Percentiles rank a stretch among this genome's conserved stretches.
Conservation (phyloP, 2,329 filamentous ascomycete genomes). For the Trichoderma pleuroti region DNA sequence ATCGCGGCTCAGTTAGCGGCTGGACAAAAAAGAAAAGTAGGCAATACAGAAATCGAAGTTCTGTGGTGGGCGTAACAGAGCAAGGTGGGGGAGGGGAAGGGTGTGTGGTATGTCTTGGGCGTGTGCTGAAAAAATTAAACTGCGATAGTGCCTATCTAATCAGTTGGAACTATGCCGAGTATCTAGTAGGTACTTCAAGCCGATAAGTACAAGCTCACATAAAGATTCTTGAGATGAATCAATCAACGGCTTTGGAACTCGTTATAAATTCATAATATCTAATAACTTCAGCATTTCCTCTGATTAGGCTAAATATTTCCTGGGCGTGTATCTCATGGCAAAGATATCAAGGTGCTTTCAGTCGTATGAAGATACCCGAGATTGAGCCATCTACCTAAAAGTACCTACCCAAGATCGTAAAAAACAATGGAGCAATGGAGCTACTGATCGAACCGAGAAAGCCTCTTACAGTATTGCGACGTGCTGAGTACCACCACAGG, state of each 20-base stretch:
- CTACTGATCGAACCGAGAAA: neutral
- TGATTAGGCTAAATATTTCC: neutral
- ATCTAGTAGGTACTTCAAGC: neutral
- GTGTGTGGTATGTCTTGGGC: constrained; percentile 11
- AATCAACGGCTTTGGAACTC: neutral
- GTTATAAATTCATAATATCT: neutral
- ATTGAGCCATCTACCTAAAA: neutral
- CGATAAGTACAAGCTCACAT: neutral
- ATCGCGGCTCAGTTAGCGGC: constrained; percentile 14
- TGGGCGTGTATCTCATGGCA: neutral
- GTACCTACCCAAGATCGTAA: neutral
- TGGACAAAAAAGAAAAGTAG: constrained; percentile 16
- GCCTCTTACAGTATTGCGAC: neutral
- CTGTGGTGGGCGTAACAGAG: constrained; percentile 25
- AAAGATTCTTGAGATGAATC: neutral
- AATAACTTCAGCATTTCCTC: neutral
- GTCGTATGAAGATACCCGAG: neutral
- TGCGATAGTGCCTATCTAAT: constrained; percentile 4
- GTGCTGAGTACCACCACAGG: neutral
- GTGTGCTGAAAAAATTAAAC: constrained; percentile 7
- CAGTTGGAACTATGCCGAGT: neutral
- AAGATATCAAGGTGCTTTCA: neutral
- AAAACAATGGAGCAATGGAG: neutral
- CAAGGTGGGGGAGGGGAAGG: constrained; percentile 28
- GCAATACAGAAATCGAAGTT: constrained; percentile 11